Base-by-base conservation (phyloP, 306 rosid species). In the Styphnolobium japonicum region DNA sequence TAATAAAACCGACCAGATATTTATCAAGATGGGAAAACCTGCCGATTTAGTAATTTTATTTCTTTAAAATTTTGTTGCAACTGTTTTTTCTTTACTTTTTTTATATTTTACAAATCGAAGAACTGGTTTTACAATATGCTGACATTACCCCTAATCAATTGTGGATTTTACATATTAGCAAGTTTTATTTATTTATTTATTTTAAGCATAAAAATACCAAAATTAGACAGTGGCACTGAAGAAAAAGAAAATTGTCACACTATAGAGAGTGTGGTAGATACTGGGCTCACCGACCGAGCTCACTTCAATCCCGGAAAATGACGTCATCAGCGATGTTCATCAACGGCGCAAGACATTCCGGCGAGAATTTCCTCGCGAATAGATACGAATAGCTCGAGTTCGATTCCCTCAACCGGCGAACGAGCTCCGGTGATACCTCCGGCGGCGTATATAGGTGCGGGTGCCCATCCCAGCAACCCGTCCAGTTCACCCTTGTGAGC, bases 401-500 rank as follows among this genome's bases (percentile, higher is more conserved):
- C 1, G 93, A 89, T 1, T 5, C 25, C 77, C 96, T 75, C 37
- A 91, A n/a, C 14, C 2, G 66, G 4, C 67, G 81, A 64, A 89
- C 18, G 0, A 91, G 91, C 25, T 71, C 80, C 29, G 85, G 85
- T 1, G 91, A 89, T 0, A 91, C 49, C 72, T 91, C 93, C 57
- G 57, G 67, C 1, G 88, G 83, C 52, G 76, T 67, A 56, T 91
- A 91, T 33, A 71, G 23, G 48, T 86, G 89, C 0, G 96, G 96
- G 39, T 89, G 93, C 7, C 96, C 96, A 4, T 89, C 89, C 83
- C 87, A 80, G 48, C 88, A 77, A 15, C 73, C 96, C 0, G 93
- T 89, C 96, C 96, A 89, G 29, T 91, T 91, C 55, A 91, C 96
- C 33, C 90, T 83, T 7, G 96, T 91, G 0, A 91, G 84, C 4